Evolutionary conservation across 305 asterid species (phyloP).

Genomic region (Ajuga reptans): DNA sequence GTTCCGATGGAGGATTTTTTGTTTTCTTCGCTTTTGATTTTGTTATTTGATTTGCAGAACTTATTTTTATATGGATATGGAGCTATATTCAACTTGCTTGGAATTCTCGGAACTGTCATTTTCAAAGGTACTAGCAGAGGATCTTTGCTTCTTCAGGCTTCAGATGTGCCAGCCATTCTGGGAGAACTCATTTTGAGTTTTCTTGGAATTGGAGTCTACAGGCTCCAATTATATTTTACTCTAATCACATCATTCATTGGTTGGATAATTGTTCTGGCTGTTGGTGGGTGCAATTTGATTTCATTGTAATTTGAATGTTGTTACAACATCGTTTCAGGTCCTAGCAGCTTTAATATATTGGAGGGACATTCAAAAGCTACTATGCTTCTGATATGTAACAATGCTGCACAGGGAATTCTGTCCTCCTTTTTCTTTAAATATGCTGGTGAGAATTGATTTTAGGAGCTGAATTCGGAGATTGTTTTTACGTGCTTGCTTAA

Average conservation of each 20-base stretch:
- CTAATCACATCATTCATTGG: conserved; percentile 7
- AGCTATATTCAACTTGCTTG: conserved; percentile 84
- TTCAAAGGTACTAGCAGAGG: conserved; percentile 48
- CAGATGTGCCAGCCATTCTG: conserved; percentile 5
- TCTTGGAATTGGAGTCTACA: conserved; percentile 4
- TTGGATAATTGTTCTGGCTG: conserved; percentile 15
- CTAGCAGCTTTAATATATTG: conserved; percentile 65
- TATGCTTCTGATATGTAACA: conserved; percentile 79
- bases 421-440: conserved; percentile 96
- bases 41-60: conserved; percentile 51
- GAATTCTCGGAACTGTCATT: conserved; percentile 54
- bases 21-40: conserved; percentile 1
- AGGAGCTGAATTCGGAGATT: conserved; percentile 5
- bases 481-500: neutral
- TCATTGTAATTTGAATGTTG: neutral
- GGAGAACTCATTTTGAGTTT: neutral
- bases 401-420: conserved; percentile 91
- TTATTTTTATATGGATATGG: conserved; percentile 89
- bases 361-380: conserved; percentile 93
- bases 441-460: conserved; percentile 56
- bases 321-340: conserved; percentile 49
- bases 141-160: conserved; percentile 10
- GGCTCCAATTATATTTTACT: conserved; percentile 6
- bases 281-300: conserved; percentile 9
- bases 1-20: neutral